phyloP scores from a whole-genome alignment of 2,329 filamentous ascomycete genomes.

The Cordyceps tenuipes region DNA sequence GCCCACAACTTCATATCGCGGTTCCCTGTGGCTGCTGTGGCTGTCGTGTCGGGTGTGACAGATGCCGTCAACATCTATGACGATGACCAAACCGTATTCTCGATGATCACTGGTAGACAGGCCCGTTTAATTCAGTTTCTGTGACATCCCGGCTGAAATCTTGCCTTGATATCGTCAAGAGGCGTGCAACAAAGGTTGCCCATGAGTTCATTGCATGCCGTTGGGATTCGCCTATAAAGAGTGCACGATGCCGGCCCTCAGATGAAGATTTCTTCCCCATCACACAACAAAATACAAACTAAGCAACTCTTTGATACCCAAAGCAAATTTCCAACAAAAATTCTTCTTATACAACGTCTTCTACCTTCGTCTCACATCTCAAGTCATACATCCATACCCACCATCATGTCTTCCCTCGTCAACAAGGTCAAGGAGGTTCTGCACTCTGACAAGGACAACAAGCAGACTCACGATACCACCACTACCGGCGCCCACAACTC shows the following conservation, averaged over 20 bases:
- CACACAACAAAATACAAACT: slow-evolving; percentile 10
- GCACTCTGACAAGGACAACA: slow-evolving; percentile 32
- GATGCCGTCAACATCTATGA: slow-evolving; percentile 8
- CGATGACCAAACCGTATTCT: slow-evolving; percentile 5
- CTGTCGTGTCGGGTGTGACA: neutral
- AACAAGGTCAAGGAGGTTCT: slow-evolving; percentile 54
- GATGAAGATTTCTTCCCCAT: slow-evolving; percentile 13
- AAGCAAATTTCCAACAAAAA: slow-evolving; percentile 3
- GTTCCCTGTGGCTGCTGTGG: neutral
- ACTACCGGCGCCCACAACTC: slow-evolving; percentile 19
- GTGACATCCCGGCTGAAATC: neutral
- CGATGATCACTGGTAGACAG: neutral
- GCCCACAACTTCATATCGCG: neutral
- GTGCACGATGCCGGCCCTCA: neutral
- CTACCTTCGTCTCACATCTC: neutral
- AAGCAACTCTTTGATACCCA: slow-evolving; percentile 9
- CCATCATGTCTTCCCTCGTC: slow-evolving; percentile 48
- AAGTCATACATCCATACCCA: slow-evolving; percentile 21
- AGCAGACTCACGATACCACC: slow-evolving; percentile 18
- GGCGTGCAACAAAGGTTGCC: neutral
- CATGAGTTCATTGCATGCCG: neutral
- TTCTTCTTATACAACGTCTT: neutral
- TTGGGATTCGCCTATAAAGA: slow-evolving; percentile 6
- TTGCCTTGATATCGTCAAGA: neutral
- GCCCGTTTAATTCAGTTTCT: neutral